Evolutionary conservation across 148 eudicot genomes (phyloP).

Genomic region (Nyssa sinensis): DNA sequence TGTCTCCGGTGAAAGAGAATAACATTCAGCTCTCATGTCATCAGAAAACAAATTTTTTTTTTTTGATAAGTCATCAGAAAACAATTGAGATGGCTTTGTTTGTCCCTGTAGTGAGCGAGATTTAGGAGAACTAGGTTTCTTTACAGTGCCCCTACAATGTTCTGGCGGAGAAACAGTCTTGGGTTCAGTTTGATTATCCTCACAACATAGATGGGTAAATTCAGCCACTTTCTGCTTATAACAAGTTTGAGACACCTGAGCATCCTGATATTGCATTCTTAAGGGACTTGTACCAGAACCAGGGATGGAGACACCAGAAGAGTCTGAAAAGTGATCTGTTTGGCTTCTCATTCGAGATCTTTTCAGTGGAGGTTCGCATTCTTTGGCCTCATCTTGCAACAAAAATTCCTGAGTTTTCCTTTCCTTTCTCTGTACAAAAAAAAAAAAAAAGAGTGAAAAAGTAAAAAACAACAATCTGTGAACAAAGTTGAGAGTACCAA

Average conservation of each 20-base stretch:
- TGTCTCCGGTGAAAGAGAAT: not conserved
- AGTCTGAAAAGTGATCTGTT: not conserved
- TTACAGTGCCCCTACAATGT: not conserved
- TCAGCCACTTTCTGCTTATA: not conserved
- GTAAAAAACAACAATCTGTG: not conserved
- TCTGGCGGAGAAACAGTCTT: not conserved
- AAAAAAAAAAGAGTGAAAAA: too few species aligned
- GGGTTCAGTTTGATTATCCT: not conserved
- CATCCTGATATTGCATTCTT: not conserved
- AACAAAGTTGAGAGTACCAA: not conserved
- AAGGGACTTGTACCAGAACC: not conserved
- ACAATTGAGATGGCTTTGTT: not conserved
- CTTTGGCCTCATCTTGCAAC: slow-evolving; percentile 8
- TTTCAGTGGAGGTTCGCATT: slow-evolving; percentile 5
- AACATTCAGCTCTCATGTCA: not conserved
- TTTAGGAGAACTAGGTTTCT: not conserved
- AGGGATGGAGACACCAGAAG: not conserved
- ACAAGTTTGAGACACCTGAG: not conserved
- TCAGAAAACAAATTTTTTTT: not conserved
- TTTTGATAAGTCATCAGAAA: not conserved
- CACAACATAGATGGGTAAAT: not conserved
- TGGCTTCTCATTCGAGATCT: slow-evolving; percentile 11
- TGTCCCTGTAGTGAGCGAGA: not conserved
- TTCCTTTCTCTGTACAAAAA: slow-evolving; percentile 1
- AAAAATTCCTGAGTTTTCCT: not conserved